Conservation (phyloP, 2,329 filamentous ascomycete genomes). For the Nannizziopsis arthrosporioides region DNA sequence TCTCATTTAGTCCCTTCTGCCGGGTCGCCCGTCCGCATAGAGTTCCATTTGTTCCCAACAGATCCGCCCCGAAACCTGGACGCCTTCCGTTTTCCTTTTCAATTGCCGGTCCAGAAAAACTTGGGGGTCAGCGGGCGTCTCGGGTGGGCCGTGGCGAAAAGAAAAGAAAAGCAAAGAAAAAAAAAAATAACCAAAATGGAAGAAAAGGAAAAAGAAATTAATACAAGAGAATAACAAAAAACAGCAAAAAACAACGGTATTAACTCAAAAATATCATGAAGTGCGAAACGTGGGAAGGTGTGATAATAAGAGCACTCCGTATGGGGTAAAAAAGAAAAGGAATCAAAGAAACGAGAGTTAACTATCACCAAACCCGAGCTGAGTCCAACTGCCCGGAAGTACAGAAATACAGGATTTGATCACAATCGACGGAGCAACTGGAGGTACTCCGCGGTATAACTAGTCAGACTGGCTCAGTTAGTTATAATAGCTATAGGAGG, state of each 20-base stretch:
- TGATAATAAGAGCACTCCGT: neutral
- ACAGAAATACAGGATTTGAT: neutral
- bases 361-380: neutral
- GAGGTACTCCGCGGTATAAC: neutral
- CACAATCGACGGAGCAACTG: neutral
- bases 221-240: too few relatives aligned
- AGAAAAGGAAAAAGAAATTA: too few relatives aligned
- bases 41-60: neutral
- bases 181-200: too few relatives aligned
- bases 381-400: neutral
- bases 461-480: too few relatives aligned
- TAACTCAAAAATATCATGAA: too few relatives aligned
- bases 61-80: neutral
- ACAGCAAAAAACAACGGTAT: neutral
- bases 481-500: too few relatives aligned
- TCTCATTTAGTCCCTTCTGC: neutral
- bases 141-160: too few relatives aligned
- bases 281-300: too few relatives aligned
- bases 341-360: neutral
- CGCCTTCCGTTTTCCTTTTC: neutral
- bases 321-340: neutral
- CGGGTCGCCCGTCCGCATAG: neutral
- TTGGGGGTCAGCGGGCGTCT: neutral
- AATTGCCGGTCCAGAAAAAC: slow-evolving; percentile 1
- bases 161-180: too few relatives aligned